Base-by-base conservation (phyloP, 495 filamentous ascomycete species). In the Xanthoparmelia taractica region DNA sequence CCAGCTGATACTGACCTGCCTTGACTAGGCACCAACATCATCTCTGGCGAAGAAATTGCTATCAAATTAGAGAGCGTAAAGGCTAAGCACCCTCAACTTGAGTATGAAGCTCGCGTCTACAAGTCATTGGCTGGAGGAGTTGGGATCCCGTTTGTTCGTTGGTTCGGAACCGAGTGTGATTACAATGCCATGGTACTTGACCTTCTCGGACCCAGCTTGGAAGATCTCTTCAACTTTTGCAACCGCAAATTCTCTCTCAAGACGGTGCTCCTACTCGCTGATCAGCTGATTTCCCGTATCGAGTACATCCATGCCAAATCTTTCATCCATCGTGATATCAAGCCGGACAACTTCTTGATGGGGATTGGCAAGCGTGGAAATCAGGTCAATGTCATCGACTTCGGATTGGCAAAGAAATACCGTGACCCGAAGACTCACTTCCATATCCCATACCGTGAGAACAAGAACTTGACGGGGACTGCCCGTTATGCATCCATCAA, bases 161-260 rank as follows among this genome's bases (percentile, higher is more conserved):
- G 95, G 95, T 99, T 97, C 78, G 95, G 95, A 66, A 99, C 95
- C 61, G 95, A 99, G 77, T 99, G 95, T 77, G 95, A 99, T 79
- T 99, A 99, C 85, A 97, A 99, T 78, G 95, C 95, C 71, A 99
- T 99, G 95, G 95, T 99, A 57, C 88, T 99, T 67, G 95, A 99
- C 72, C 85, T 99, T 23, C 89, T 99, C 45, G 95, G 95, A 58
- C 95, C 95, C 63, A 96, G 90, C 74, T 80, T 99, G 81, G 95
- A 99, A 78, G 95, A 99, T 74, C 82, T 99, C n/a, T 99, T 99
- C 91, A 99, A 99, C 85, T 99, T 99, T 77, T 99, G 95, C 86
- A 99, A 97, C 85, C 88, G 95, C 73, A 99, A 99, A 75, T 99
- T 97, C 83, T 96, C 94, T 13, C 79, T 99, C 67, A 99, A 99